A percentile compares a stretch with the other conserved stretches of the same genome.
Evolutionary conservation across 164 flowering plant species (phyloP).

Genomic region (Vitis riparia): DNA sequence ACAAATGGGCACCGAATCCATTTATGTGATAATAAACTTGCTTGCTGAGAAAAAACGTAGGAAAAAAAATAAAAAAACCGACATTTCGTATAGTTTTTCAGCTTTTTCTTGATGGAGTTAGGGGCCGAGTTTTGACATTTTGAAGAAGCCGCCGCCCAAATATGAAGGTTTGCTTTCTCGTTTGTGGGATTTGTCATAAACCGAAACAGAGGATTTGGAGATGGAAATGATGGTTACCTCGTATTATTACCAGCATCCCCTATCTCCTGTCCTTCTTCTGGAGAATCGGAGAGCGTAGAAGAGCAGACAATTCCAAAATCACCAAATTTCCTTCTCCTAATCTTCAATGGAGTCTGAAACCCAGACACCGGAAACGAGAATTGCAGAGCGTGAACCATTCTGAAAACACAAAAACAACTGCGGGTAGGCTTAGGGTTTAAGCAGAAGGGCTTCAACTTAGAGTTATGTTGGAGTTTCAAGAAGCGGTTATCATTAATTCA

Average conservation of each 20-base stretch:
- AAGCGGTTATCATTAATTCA: not conserved
- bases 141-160: too few species aligned
- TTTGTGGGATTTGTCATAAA: not conserved
- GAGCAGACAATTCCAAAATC: conserved; percentile 15
- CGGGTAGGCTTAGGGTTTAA: conserved; percentile 2
- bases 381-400: conserved; percentile 26
- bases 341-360: conserved; percentile 10
- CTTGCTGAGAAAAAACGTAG: too few species aligned
- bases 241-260: not conserved
- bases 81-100: too few species aligned
- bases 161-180: too few species aligned
- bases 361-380: conserved; percentile 16
- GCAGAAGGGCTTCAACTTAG: not conserved
- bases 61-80: too few species aligned
- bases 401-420: not conserved
- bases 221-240: conserved; percentile 14
- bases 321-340: not conserved
- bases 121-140: too few species aligned
- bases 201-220: not conserved
- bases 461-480: not conserved
- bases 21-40: too few species aligned
- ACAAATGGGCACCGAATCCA: too few species aligned
- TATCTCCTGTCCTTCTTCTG: conserved; percentile 15
- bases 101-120: too few species aligned
- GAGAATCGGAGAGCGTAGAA: conserved; percentile 15